Percentiles rank a stretch among this genome's conserved stretches.
Conservation (phyloP, 1,284 basidiomycete genomes). For the Neotropicomus parvogracilis region DNA sequence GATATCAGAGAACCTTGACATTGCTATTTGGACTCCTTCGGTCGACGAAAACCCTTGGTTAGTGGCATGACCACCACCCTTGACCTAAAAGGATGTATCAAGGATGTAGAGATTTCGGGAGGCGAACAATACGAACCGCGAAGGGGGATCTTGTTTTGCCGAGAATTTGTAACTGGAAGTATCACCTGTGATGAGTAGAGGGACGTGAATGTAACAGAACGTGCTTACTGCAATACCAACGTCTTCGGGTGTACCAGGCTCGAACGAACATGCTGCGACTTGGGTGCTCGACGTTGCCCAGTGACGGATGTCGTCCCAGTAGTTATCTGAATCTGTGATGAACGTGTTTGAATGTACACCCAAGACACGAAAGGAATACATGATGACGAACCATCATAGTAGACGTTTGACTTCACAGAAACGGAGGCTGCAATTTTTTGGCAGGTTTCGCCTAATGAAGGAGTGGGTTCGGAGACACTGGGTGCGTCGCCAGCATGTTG, state of each 20-base stretch:
- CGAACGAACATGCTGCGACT: conserved; percentile 45
- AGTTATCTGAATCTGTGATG: conserved; percentile 24
- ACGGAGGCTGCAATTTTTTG: conserved; percentile 6
- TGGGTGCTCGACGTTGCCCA: conserved; percentile 46
- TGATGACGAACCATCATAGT: background rate
- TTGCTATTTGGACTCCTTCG: conserved; percentile 51
- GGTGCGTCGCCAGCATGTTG: background rate
- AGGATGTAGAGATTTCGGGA: background rate
- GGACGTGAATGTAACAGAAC: background rate
- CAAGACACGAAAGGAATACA: background rate
- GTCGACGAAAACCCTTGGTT: conserved; percentile 31
- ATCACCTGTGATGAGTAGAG: background rate
- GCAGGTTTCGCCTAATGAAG: background rate
- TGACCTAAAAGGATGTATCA: conserved; percentile 6
- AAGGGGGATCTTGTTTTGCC: conserved; percentile 6
- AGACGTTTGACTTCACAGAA: conserved; percentile 19
- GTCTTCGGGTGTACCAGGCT: conserved; percentile 46
- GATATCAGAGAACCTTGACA: conserved; percentile 48
- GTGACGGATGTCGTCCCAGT: conserved; percentile 40
- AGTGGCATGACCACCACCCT: conserved; percentile 10
- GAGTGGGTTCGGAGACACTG: background rate
- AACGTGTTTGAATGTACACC: background rate
- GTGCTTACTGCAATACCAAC: conserved; percentile 41
- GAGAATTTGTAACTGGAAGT: conserved; percentile 12
- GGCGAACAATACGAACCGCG: conserved; percentile 6